Base-by-base conservation (phyloP, 768 basidiomycete species). In the Trametes meyenii region DNA sequence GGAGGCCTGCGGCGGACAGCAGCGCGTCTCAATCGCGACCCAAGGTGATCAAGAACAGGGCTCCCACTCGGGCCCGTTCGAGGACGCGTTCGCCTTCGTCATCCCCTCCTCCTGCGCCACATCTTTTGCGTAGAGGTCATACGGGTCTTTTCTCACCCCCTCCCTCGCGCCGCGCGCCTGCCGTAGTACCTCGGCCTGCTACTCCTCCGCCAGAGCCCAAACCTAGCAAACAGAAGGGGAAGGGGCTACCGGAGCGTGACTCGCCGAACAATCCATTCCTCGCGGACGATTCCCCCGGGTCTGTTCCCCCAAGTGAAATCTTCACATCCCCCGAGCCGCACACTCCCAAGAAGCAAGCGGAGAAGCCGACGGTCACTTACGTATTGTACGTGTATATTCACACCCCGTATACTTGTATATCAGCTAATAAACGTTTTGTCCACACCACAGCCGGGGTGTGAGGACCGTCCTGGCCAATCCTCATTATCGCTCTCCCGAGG, bases 201-300 rank as follows among this genome's bases (percentile, higher is more conserved):
- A 59, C 67, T 1, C 57, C 55, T 3, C 66, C 67, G 2, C 60
- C 65, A 60, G 72, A 74, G 55, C 77, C 78, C 13, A 77, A 79
- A 8, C 78, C 79, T n/a, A 69, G 70, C 12, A 0, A 77, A 75
- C 50, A 69, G 70, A 16, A 76, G 70, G 56, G 29, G n/a, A 70
- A 65, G 61, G 71, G 42, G 17, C 67, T 68, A 55, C 74, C 78
- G 44, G 72, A 75, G 58, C 83, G 85, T 17, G 87, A 89, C 71
- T 87, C 88, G 3, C 88, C 87, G 0, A 80, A 86, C 62, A 90
- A 90, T 60, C 89, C 89, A 0, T 90, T 91, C 77, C 77, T 90
- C 12, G 76, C 24, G 8, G 60, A 73, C 24, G 79, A 79, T 1
- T 77, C 79, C 23, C 64, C 12, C 48, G 62, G 17, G 65, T 71